Evolutionary conservation across 805 yeast genomes (phyloP).

Genomic region (Starmerella powellii): DNA sequence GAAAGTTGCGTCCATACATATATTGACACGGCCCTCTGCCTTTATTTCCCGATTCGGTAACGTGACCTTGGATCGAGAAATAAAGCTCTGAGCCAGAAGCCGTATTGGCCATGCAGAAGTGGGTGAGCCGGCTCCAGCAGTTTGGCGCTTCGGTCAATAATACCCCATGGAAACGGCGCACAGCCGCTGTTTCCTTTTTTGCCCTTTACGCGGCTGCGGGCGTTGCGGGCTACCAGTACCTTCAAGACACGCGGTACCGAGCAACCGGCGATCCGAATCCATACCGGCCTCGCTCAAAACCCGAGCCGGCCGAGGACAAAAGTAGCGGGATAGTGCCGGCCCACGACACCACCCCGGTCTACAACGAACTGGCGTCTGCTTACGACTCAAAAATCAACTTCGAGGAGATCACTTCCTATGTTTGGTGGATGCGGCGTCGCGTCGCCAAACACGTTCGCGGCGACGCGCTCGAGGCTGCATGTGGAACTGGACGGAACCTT

Average conservation of each 20-base stretch:
- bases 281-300: conserved; percentile 18
- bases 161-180: conserved; percentile 20
- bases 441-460: conserved; percentile 67
- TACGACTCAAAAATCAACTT: conserved; percentile 71
- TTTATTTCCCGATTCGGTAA: no score
- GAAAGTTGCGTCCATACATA: no score
- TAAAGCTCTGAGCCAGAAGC: neutral
- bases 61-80: no score
- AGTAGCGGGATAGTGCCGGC: conserved; percentile 18
- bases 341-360: conserved; percentile 55
- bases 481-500: conserved; percentile 92
- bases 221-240: conserved; percentile 24
- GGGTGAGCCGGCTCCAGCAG: neutral
- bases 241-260: conserved; percentile 28
- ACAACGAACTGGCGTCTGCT: conserved; percentile 61
- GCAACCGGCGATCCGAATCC: conserved; percentile 29
- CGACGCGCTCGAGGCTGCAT: conserved; percentile 85
- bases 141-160: conserved; percentile 1
- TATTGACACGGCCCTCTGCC: no score
- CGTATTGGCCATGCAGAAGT: neutral
- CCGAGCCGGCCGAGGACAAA: conserved; percentile 2
- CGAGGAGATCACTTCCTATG: conserved; percentile 44
- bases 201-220: conserved; percentile 16
- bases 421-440: conserved; percentile 58
- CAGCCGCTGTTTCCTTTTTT: conserved; percentile 15